These are phyloP conservation scores for Carallia brachiata DNA, from an alignment of 345 rosid genomes.

Conservation along the genomic window DNA sequence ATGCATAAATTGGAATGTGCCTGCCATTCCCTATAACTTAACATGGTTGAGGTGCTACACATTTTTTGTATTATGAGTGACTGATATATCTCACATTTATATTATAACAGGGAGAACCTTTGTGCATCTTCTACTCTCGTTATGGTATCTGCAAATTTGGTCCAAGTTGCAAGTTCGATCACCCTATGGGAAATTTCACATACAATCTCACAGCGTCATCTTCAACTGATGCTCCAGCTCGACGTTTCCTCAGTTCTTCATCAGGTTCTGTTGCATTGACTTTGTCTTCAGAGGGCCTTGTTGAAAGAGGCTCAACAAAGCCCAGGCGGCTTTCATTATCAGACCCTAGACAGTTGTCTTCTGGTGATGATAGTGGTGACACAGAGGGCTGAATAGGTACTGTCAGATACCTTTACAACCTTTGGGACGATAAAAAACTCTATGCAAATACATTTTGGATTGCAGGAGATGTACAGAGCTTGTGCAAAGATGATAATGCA, in stretches of 20 bases:
- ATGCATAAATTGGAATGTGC: too few relatives aligned
- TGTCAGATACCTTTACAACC: constrained; percentile 20
- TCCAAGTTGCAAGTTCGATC: constrained; percentile 98
- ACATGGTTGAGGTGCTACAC: too few relatives aligned
- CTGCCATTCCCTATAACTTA: too few relatives aligned
- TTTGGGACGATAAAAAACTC: constrained; percentile 32
- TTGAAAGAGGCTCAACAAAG: constrained; percentile 56
- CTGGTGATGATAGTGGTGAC: constrained; percentile 70
- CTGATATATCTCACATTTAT: constrained; percentile 18
- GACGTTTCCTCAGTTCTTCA: constrained; percentile 46
- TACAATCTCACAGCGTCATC: constrained; percentile 58
- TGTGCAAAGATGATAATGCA: constrained; percentile 38
- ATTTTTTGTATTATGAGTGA: neutral
- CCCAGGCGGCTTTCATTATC: constrained; percentile 65
- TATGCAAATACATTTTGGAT: constrained; percentile 59
- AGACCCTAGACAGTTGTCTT: constrained; percentile 75
- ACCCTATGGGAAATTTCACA: constrained; percentile 82
- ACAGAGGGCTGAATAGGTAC: constrained; percentile 49
- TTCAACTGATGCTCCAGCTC: constrained; percentile 48
- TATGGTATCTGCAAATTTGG: constrained; percentile 99
- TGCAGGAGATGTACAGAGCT: constrained; percentile 56
- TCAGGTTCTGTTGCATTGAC: constrained; percentile 56
- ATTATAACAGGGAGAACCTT: constrained; percentile 75
- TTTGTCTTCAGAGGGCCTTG: constrained; percentile 64
- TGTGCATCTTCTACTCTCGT: constrained; percentile 89